A percentile compares a stretch with the other conserved stretches of the same genome.
Evolutionary conservation across 805 yeast species (phyloP).

Genomic region (Schwanniomyces sp.): DNA sequence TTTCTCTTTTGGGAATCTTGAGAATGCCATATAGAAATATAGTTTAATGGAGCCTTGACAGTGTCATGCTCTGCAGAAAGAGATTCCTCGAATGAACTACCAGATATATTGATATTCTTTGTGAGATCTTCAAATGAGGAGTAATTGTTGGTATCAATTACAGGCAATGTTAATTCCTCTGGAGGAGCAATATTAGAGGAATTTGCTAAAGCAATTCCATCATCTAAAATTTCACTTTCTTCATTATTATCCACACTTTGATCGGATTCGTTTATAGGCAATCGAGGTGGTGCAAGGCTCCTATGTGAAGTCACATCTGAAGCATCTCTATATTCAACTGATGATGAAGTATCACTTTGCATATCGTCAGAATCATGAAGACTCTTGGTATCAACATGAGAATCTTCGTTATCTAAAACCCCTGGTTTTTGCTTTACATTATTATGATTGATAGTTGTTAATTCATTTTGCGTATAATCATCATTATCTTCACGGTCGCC

Average conservation of each 20-base stretch:
- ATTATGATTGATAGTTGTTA: conserved; percentile 4
- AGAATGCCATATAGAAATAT: conserved; percentile 43
- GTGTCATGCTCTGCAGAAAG: conserved; percentile 43
- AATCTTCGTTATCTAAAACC: neutral
- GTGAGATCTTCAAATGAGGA: conserved; percentile 43
- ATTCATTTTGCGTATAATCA: conserved; percentile 23
- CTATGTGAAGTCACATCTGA: conserved; percentile 17
- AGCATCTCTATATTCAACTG: conserved; percentile 16
- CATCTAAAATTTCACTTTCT: conserved; percentile 5
- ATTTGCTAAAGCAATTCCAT: conserved; percentile 38
- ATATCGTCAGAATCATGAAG: neutral
- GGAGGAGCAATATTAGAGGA: conserved; percentile 42
- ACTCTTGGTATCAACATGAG: neutral
- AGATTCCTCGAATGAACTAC: conserved; percentile 33
- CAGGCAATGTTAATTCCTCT: conserved; percentile 35
- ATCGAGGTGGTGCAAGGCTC: conserved; percentile 18
- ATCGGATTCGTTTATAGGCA: neutral
- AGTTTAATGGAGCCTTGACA: conserved; percentile 26
- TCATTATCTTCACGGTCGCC: conserved; percentile 41
- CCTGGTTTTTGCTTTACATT: neutral
- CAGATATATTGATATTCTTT: conserved; percentile 17
- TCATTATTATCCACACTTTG: neutral
- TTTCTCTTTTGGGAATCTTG: conserved; percentile 23
- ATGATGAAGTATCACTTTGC: conserved; percentile 1
- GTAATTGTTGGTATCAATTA: conserved; percentile 41